Evolutionary conservation across 2,329 filamentous ascomycete genomes (phyloP).

Genomic region (Beauveria asiatica): DNA sequence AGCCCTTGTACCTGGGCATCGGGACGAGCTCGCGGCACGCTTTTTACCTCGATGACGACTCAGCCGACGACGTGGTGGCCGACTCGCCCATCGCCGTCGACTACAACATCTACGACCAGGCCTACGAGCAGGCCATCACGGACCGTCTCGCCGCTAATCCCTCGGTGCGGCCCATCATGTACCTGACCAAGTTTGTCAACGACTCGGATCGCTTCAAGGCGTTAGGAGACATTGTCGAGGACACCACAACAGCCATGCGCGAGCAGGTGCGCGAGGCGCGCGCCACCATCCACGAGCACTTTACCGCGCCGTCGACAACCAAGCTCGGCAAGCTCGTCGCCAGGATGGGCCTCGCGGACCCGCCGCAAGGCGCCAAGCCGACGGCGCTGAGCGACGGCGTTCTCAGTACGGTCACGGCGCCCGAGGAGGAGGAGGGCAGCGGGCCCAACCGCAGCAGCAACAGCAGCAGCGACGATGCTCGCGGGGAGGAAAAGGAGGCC

Average conservation of each 20-base stretch:
- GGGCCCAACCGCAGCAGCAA: too few relatives aligned
- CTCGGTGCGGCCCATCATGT: conserved; percentile 34
- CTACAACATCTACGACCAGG: conserved; percentile 80
- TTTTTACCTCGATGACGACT: conserved; percentile 30
- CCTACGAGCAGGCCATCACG: conserved; percentile 70
- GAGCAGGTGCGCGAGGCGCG: conserved; percentile 6
- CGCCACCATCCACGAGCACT: conserved; percentile 2
- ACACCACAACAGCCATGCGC: conserved; percentile 16
- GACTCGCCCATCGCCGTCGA: conserved; percentile 81
- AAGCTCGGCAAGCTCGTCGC: conserved; percentile 15
- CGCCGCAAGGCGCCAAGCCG: not conserved
- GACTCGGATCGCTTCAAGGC: conserved; percentile 32
- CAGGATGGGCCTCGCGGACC: conserved; percentile 6
- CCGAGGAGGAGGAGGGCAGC: not conserved
- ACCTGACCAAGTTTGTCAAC: conserved; percentile 40
- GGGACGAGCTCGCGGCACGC: conserved; percentile 53
- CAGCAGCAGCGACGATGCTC: not conserved
- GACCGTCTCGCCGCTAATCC: conserved; percentile 53
- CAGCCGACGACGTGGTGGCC: conserved; percentile 49
- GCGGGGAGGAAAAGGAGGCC: not conserved
- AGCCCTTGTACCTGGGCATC: conserved; percentile 64
- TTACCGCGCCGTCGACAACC: conserved; percentile 12
- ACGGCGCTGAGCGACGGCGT: not conserved
- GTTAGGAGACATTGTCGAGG: conserved; percentile 29
- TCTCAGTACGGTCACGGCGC: too few relatives aligned